Percentiles rank a stretch among this genome's conserved stretches.
These are phyloP conservation scores for Boletus coccyginus DNA, from an alignment of 768 basidiomycete genomes.

Conservation along the genomic window DNA sequence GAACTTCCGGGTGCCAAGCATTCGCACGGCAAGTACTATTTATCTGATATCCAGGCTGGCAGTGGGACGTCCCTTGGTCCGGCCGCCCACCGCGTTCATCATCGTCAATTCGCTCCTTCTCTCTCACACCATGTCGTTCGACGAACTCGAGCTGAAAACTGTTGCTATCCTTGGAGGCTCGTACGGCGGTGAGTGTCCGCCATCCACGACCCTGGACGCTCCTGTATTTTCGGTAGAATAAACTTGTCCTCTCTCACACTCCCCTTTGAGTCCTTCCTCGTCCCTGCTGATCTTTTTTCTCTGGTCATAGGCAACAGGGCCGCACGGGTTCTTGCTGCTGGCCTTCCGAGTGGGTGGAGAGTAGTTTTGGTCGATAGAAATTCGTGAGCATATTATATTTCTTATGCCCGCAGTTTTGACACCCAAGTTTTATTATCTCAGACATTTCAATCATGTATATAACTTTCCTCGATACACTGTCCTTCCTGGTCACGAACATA, in stretches of 20 bases:
- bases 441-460: constrained; percentile 57
- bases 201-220: background rate
- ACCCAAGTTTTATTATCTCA: constrained; percentile 10
- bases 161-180: constrained; percentile 55
- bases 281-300: background rate
- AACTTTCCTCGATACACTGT: constrained; percentile 57
- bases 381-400: constrained; percentile 38
- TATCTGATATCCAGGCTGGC: too few relatives aligned
- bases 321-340: constrained; percentile 46
- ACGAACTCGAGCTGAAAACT: constrained; percentile 23
- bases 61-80: background rate
- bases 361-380: constrained; percentile 61
- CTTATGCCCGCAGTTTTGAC: background rate
- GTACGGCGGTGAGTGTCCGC: constrained; percentile 44
- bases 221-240: background rate
- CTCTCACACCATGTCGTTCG: constrained; percentile 5
- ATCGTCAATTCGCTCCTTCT: background rate
- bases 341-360: constrained; percentile 50
- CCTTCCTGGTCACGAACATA: constrained; percentile 60
- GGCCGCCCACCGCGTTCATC: background rate
- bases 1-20: too few relatives aligned
- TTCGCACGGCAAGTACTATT: too few relatives aligned
- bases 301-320: constrained; percentile 42
- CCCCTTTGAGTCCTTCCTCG: background rate
- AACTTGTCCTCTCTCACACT: background rate